Evolutionary conservation across 106 monocot genomes (phyloP).

Genomic region (Dendrobium huoshanense): DNA sequence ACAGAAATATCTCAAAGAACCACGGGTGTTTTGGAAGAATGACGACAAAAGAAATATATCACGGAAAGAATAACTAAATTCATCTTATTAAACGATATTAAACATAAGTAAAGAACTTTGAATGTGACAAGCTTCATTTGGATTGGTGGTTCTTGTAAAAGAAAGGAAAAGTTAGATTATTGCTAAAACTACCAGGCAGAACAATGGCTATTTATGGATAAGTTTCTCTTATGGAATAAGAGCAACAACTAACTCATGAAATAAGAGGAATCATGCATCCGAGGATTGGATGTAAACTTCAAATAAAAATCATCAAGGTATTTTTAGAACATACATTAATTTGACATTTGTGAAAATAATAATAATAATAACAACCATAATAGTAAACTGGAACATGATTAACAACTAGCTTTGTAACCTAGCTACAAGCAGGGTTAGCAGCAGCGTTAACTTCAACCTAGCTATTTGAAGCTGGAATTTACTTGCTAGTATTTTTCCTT

Average conservation of each 20-base stretch:
- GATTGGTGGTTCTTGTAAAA: not conserved
- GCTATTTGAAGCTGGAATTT: no score
- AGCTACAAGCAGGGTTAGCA: not conserved
- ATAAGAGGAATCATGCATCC: not conserved
- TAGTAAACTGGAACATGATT: not conserved
- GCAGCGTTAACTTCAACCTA: no score
- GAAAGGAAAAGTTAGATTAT: not conserved
- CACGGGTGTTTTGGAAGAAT: not conserved
- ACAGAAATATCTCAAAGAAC: not conserved
- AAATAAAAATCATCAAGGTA: not conserved
- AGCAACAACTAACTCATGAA: not conserved
- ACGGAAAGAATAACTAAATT: no score
- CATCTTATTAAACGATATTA: no score
- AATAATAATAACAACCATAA: not conserved
- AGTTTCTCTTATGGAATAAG: no score
- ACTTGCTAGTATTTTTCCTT: no score
- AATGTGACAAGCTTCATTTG: not conserved
- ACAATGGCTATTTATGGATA: not conserved
- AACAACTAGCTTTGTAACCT: not conserved
- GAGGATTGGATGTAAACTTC: not conserved
- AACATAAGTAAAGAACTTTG: not conserved
- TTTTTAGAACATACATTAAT: not conserved
- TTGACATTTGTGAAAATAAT: not conserved
- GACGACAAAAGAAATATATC: not conserved
- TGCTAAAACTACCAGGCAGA: not conserved